These are phyloP conservation scores for Knoxdaviesia capensis DNA, from an alignment of 2,329 filamentous ascomycete species.

Conservation along the genomic window DNA sequence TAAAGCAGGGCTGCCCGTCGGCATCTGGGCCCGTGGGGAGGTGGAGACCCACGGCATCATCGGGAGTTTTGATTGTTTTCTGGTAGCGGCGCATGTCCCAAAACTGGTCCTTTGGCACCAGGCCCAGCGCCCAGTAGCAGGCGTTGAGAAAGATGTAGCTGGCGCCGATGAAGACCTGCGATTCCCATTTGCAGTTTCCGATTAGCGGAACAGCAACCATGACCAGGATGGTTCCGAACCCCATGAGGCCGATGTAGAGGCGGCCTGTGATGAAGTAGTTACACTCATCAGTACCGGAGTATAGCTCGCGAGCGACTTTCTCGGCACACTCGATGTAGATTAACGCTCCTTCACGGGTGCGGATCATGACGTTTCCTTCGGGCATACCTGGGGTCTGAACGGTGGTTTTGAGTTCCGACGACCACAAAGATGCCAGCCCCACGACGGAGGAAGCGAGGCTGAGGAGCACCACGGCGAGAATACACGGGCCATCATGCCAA, in stretches of 20 bases:
- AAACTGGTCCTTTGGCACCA: slow-evolving; percentile 26
- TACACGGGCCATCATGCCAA: slow-evolving; percentile 16
- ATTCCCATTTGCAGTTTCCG: slow-evolving; percentile 40
- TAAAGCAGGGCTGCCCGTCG: slow-evolving; percentile 17
- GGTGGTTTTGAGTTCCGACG: slow-evolving; percentile 30
- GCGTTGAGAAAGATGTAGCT: slow-evolving; percentile 39
- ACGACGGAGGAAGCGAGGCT: slow-evolving; percentile 30
- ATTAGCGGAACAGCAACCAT: slow-evolving; percentile 41
- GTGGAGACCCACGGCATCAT: slow-evolving; percentile 17
- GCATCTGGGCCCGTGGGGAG: slow-evolving; percentile 8
- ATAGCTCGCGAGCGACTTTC: slow-evolving; percentile 40
- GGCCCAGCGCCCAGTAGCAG: slow-evolving; percentile 34
- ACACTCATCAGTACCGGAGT: slow-evolving; percentile 39
- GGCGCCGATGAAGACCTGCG: slow-evolving; percentile 35
- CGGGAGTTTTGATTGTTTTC: slow-evolving; percentile 18
- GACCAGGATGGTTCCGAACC: slow-evolving; percentile 34
- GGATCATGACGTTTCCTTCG: slow-evolving; percentile 37
- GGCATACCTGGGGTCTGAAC: slow-evolving; percentile 27
- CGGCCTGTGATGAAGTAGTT: slow-evolving; percentile 26
- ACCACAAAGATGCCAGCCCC: slow-evolving; percentile 37
- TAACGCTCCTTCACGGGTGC: slow-evolving; percentile 38
- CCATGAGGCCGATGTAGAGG: slow-evolving; percentile 33
- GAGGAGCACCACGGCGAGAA: slow-evolving; percentile 26
- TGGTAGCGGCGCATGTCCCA: slow-evolving; percentile 38
- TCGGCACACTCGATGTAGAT: slow-evolving; percentile 36